phyloP scores from a whole-genome alignment of 129 eudicot genomes.

The carrot (Daucus carota) region DH1_v3.0 NC_030382.2:57994501-57995000 shows the following conservation, averaged over 20 bases:
- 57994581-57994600: conserved; percentile 56
- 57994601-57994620: conserved; percentile 76
- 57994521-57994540: conserved; percentile 69
- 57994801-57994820: conserved; percentile 77
- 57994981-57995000: conserved; percentile 68
- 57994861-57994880: not conserved
- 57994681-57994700: conserved; percentile 38
- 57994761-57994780: conserved; percentile 79
- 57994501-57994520: conserved; percentile 74
- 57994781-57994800: conserved; percentile 83
- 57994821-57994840: conserved; percentile 54
- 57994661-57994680: conserved; percentile 51
- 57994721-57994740: conserved; percentile 45
- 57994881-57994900: not conserved
- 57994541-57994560: conserved; percentile 89
- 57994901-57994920: conserved; percentile 19
- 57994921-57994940: conserved; percentile 87
- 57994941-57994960: conserved; percentile 86
- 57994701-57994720: conserved; percentile 47
- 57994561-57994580: conserved; percentile 73
- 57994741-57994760: conserved; percentile 62
- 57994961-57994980: conserved; percentile 82
- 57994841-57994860: not conserved
- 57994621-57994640: conserved; percentile 60
- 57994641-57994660: conserved; percentile 57